These are phyloP conservation scores for Pneumocystis sp. DNA, from an alignment of 1,139 yeast genomes.

Conservation along the genomic window DNA sequence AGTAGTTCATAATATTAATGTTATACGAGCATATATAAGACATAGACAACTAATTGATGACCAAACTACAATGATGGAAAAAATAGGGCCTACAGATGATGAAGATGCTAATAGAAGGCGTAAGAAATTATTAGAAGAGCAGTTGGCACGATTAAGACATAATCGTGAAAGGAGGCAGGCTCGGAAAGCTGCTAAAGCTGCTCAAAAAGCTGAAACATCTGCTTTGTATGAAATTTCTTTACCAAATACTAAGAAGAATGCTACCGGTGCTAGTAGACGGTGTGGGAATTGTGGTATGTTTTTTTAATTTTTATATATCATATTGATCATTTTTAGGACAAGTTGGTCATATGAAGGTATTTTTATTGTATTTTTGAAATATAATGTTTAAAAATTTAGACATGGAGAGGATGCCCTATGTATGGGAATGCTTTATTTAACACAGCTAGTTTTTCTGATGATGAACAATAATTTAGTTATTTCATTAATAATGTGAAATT, in stretches of 20 bases:
- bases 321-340: slow-evolving; percentile 93
- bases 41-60: slow-evolving; percentile 66
- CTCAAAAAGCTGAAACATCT: slow-evolving; percentile 21
- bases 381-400: not conserved
- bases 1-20: slow-evolving; percentile 65
- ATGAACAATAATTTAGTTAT: not conserved
- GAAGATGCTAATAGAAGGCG: slow-evolving; percentile 70
- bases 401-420: not conserved
- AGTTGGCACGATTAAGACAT: slow-evolving; percentile 69
- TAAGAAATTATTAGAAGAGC: slow-evolving; percentile 66
- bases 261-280: slow-evolving; percentile 34
- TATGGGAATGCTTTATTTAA: not conserved
- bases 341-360: slow-evolving; percentile 64
- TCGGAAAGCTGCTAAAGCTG: slow-evolving; percentile 33
- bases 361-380: not conserved
- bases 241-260: slow-evolving; percentile 37
- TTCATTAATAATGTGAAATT: not conserved
- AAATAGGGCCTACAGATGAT: slow-evolving; percentile 66
- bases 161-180: slow-evolving; percentile 50
- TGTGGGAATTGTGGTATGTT: slow-evolving; percentile 29
- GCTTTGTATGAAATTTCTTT: slow-evolving; percentile 14
- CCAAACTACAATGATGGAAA: slow-evolving; percentile 34
- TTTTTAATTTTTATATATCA: slow-evolving; percentile 29
- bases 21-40: slow-evolving; percentile 71
- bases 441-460: not conserved